phyloP scores from a whole-genome alignment of 805 yeast species.

The Wickerhamomyces hampshirensis region DNA sequence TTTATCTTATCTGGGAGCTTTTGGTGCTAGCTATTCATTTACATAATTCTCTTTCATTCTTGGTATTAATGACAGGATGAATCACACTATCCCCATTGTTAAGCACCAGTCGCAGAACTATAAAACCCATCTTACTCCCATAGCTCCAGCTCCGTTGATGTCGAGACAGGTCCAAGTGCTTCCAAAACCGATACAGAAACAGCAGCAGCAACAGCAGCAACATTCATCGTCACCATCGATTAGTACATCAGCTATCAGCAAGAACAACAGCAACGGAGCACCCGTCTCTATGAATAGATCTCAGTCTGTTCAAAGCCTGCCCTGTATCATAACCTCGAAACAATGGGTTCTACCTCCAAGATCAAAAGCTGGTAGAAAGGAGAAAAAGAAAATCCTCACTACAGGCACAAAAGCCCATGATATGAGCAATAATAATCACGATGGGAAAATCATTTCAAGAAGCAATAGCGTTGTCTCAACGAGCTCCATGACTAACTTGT shows the following conservation, averaged over 20 bases:
- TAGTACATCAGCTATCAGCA: neutral
- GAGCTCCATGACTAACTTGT: slow-evolving; percentile 9
- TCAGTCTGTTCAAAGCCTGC: slow-evolving; percentile 3
- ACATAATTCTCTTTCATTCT: too few relatives aligned
- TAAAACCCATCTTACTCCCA: slow-evolving; percentile 13
- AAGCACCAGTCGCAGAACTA: slow-evolving; percentile 12
- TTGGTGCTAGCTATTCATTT: too few relatives aligned
- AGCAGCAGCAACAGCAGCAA: slow-evolving; percentile 2
- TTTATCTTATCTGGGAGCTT: too few relatives aligned
- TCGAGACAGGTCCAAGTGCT: slow-evolving; percentile 19
- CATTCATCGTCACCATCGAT: slow-evolving; percentile 4
- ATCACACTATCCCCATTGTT: slow-evolving; percentile 11
- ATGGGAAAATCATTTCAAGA: too few relatives aligned
- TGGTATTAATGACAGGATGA: too few relatives aligned
- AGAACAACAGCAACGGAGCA: too few relatives aligned
- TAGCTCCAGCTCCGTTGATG: slow-evolving; percentile 16
- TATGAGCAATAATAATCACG: too few relatives aligned
- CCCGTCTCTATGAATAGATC: neutral
- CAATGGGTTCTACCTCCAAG: slow-evolving; percentile 83
- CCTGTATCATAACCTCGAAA: slow-evolving; percentile 46
- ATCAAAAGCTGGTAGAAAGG: slow-evolving; percentile 66
- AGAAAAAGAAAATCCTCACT: slow-evolving; percentile 16
- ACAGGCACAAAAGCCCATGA: too few relatives aligned
- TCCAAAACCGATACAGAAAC: slow-evolving; percentile 14
- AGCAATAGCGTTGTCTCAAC: neutral